Percentiles rank a stretch among this genome's conserved stretches.
Conservation (phyloP, 257 asterid species). For the Lantana camara region DNA sequence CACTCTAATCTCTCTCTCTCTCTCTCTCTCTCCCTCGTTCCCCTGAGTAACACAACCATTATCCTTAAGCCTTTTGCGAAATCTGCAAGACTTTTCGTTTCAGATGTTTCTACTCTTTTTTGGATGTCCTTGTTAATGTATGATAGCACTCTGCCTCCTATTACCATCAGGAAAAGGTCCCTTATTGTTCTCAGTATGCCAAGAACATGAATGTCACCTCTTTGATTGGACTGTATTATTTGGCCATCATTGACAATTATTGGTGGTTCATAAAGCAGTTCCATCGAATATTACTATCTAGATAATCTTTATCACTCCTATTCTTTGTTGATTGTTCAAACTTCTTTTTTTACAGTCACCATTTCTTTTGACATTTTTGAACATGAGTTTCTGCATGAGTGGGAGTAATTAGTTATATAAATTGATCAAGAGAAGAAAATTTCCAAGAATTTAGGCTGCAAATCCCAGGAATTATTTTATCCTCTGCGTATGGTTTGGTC, state of each 20-base stretch:
- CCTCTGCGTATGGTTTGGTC: constrained; percentile 4
- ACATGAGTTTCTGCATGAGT: no score
- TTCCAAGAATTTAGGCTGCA: no score
- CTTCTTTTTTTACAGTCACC: constrained; percentile 11
- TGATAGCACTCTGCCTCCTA: not conserved
- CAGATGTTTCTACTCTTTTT: not conserved
- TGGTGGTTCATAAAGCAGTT: not conserved
- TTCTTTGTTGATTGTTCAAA: constrained; percentile 13
- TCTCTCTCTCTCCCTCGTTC: constrained; percentile 3
- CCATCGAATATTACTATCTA: not conserved
- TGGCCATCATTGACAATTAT: not conserved
- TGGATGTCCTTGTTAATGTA: not conserved
- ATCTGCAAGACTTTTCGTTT: constrained; percentile 7
- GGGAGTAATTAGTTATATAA: no score
- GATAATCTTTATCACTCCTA: not conserved
- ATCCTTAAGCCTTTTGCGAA: constrained; percentile 6
- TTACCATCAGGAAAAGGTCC: constrained; percentile 10
- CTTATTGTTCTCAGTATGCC: not conserved
- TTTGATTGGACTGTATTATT: not conserved
- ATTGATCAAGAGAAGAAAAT: no score
- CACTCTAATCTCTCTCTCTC: not conserved
- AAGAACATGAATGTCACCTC: not conserved
- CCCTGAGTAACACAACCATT: constrained; percentile 4
- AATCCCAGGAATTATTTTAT: not conserved
- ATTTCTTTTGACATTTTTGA: no score